Evolutionary conservation across 2,329 filamentous ascomycete species (phyloP).

Genomic region (Mycosphaerelloides madeirae): DNA sequence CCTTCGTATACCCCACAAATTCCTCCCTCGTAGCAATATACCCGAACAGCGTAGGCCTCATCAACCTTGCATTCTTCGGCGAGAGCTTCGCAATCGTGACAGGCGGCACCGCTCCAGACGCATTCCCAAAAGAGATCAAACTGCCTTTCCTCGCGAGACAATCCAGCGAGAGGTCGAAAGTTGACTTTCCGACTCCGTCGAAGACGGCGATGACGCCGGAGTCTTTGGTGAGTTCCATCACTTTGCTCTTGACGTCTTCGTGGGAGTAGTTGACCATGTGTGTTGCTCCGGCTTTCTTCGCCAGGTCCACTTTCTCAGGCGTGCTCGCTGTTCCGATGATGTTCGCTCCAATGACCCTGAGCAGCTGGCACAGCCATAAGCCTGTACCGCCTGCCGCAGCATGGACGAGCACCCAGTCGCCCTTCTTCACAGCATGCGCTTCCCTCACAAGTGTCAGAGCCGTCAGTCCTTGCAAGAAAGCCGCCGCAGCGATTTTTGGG

Average conservation of each 20-base stretch:
- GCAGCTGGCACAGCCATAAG: conserved; percentile 67
- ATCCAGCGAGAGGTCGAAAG: conserved; percentile 74
- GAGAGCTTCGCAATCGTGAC: conserved; percentile 57
- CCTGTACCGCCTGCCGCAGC: conserved; percentile 82
- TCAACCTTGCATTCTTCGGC: conserved; percentile 70
- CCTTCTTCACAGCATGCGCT: conserved; percentile 63
- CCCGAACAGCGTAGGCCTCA: conserved; percentile 67
- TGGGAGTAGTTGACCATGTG: conserved; percentile 65
- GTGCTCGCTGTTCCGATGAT: conserved; percentile 77
- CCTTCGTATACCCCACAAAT: conserved; percentile 62
- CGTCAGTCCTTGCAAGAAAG: conserved; percentile 76
- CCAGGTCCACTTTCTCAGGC: conserved; percentile 65
- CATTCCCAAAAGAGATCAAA: conserved; percentile 76
- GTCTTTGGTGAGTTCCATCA: conserved; percentile 65
- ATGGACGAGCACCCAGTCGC: conserved; percentile 78
- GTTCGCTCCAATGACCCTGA: conserved; percentile 66
- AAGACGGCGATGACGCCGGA: conserved; percentile 73
- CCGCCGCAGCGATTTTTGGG: conserved; percentile 61
- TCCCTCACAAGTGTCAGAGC: conserved; percentile 75
- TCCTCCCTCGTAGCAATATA: conserved; percentile 69
- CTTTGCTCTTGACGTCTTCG: conserved; percentile 55
- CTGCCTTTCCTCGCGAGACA: conserved; percentile 72
- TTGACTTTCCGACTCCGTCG: conserved; percentile 79
- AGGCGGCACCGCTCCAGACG: conserved; percentile 72
- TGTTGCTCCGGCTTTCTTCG: conserved; percentile 65